Evolutionary conservation across 768 basidiomycete genomes (phyloP), one percentile per base, ranked within the genome.

Genomic region (Tulasnella sp.): DNA sequence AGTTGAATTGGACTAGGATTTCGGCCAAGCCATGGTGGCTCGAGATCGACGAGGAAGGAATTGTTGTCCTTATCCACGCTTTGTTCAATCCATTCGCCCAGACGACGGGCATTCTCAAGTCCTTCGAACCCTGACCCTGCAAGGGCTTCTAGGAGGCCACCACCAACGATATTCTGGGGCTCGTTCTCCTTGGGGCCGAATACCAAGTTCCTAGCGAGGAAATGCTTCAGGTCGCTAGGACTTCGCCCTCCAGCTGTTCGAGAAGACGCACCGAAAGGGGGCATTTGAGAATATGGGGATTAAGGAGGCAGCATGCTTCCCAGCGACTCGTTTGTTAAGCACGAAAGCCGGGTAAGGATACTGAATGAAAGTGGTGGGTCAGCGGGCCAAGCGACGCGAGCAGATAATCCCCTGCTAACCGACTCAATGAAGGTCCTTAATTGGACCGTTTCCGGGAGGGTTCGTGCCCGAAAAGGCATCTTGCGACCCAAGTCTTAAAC

Each of bases 271-370:
- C 61, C 61, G 61, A 67, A 67, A 67, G 13, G 61, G 61, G 26
- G 61, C 26, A 16, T 81, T 81, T 20, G 74, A 73, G 55, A 73
- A 80, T 29, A 81, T 70, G 40, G 81, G 79, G 1, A 73, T 74
- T 3, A 81, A 74, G 20, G 61, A 70, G n/a, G 77, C 67, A 23
- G 71, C 79, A 16, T 44, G 67, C 46, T 79, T 78, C 26, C 78
- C 81, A 5, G 77, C 37, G 11, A 39, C 73, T 29, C 74, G 57
- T 39, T 77, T 78, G 35, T 78, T 51, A 29, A 81, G 70, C 23
- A 81, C 77, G 69, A 81, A 81, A 23, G 81, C 81, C 23, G 81
- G 79, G 44, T 79, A 79, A 1, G 81, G 81, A 73, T 81, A 81
- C 77, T 77, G 23, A 0, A 3, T 67, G 16, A 61, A 18, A 3